Conservation (phyloP, 1,284 basidiomycete genomes). For the Agaricales sp. region DNA sequence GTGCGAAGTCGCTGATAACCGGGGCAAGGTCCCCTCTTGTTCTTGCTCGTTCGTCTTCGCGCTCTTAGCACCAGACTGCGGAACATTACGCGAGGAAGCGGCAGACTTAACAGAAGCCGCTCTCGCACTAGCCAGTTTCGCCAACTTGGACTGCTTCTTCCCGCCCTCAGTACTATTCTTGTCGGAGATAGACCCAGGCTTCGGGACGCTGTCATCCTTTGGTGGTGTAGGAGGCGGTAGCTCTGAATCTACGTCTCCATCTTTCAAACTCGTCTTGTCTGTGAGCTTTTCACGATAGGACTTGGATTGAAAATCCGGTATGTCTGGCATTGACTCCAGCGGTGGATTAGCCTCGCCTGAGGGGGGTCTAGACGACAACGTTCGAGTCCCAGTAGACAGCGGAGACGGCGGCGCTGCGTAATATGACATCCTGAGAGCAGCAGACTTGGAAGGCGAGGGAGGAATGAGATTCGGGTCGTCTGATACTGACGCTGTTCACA, state of each 20-base stretch:
- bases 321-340: slow-evolving; percentile 43
- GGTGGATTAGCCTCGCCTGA: slow-evolving; percentile 23
- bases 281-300: slow-evolving; percentile 23
- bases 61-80: not conserved
- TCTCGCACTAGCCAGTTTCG: slow-evolving; percentile 48
- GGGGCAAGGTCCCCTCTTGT: not conserved
- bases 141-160: slow-evolving; percentile 30
- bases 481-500: slow-evolving; percentile 12
- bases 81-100: slow-evolving; percentile 26
- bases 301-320: slow-evolving; percentile 42
- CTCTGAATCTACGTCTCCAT: slow-evolving; percentile 9
- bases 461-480: slow-evolving; percentile 53
- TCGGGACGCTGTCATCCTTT: slow-evolving; percentile 9
- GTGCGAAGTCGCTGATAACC: slow-evolving; percentile 10
- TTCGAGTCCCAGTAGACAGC: slow-evolving; percentile 29
- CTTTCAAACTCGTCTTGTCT: slow-evolving; percentile 9
- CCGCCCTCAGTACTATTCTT: not conserved
- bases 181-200: slow-evolving; percentile 9
- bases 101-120: slow-evolving; percentile 37
- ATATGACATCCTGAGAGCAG: slow-evolving; percentile 56
- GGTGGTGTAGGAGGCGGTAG: slow-evolving; percentile 5
- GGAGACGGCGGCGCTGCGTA: slow-evolving; percentile 46
- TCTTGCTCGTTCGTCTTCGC: too few species aligned
- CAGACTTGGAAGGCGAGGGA: slow-evolving; percentile 58
- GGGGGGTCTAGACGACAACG: slow-evolving; percentile 22